phyloP scores from a whole-genome alignment of 495 filamentous ascomycete genomes.

The Talaromyces wortmannii region DNA sequence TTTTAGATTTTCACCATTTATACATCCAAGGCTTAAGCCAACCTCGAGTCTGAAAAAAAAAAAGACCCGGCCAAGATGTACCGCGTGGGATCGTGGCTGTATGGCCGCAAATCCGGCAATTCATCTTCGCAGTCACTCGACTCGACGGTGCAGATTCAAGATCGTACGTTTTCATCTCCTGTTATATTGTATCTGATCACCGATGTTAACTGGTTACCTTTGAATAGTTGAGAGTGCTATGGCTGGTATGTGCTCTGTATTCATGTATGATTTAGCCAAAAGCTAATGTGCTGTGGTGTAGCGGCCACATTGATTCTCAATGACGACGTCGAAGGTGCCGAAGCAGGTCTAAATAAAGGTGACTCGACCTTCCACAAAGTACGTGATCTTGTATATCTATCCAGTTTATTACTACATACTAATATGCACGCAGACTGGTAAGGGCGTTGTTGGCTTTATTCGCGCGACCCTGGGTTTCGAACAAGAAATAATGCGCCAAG shows the following conservation, averaged over 20 bases:
- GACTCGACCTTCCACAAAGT: slow-evolving; percentile 88
- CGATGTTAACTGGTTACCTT: slow-evolving; percentile 8
- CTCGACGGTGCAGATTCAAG: slow-evolving; percentile 49
- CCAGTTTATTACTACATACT: slow-evolving; percentile 4
- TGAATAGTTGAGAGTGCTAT: slow-evolving; percentile 56
- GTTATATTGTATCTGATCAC: background rate
- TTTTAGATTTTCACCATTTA: too few species aligned
- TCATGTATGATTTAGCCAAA: background rate
- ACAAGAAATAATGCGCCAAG: slow-evolving; percentile 86
- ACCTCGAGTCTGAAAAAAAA: background rate
- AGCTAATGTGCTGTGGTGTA: slow-evolving; percentile 11
- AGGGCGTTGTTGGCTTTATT: slow-evolving; percentile 78
- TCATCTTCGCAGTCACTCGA: slow-evolving; percentile 52
- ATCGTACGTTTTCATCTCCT: slow-evolving; percentile 40
- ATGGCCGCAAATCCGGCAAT: slow-evolving; percentile 43
- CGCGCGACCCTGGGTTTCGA: slow-evolving; percentile 86
- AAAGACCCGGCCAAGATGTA: slow-evolving; percentile 18
- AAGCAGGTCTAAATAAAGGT: slow-evolving; percentile 61
- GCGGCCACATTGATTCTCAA: slow-evolving; percentile 71
- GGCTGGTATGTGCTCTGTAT: slow-evolving; percentile 37
- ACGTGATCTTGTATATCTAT: slow-evolving; percentile 11
- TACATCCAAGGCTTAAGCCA: background rate
- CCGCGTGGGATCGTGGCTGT: slow-evolving; percentile 49
- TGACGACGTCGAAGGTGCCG: slow-evolving; percentile 86
- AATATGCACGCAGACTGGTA: slow-evolving; percentile 50